Percentiles rank a stretch among this genome's conserved stretches.
Conservation (phyloP, 257 asterid species). For the Knoxia roxburghii region DNA sequence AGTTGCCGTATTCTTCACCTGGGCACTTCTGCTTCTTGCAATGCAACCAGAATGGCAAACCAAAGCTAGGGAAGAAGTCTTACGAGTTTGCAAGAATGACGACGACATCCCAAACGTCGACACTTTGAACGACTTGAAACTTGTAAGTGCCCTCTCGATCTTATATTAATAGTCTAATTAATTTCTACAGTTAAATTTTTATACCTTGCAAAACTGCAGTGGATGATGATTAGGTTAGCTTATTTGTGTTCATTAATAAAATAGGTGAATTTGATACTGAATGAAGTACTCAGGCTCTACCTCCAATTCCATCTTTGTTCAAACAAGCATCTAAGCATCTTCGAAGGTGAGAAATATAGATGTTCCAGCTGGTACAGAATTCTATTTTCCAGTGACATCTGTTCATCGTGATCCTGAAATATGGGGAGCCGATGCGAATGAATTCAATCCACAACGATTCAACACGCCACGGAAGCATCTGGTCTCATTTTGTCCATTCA, state of each 20-base stretch:
- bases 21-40: slow-evolving; percentile 68
- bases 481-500: slow-evolving; percentile 31
- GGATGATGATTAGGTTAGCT: not conserved
- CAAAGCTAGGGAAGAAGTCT: slow-evolving; percentile 54
- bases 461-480: slow-evolving; percentile 19
- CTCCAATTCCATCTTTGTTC: too few species aligned
- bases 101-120: slow-evolving; percentile 26
- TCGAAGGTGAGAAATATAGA: not conserved
- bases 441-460: slow-evolving; percentile 35
- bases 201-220: too few species aligned
- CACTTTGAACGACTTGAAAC: slow-evolving; percentile 28
- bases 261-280: too few species aligned
- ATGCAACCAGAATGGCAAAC: slow-evolving; percentile 64
- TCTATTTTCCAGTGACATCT: too few species aligned
- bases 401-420: slow-evolving; percentile 10
- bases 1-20: slow-evolving; percentile 52
- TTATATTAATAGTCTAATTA: too few species aligned
- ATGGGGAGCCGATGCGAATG: slow-evolving; percentile 39
- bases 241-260: too few species aligned
- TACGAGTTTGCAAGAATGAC: slow-evolving; percentile 24
- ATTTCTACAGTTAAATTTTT: too few species aligned
- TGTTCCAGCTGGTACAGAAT: too few species aligned
- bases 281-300: too few species aligned
- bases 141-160: slow-evolving; percentile 22
- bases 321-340: too few species aligned